phyloP scores from a whole-genome alignment of 768 basidiomycete species.

The Suillus paluster region DNA sequence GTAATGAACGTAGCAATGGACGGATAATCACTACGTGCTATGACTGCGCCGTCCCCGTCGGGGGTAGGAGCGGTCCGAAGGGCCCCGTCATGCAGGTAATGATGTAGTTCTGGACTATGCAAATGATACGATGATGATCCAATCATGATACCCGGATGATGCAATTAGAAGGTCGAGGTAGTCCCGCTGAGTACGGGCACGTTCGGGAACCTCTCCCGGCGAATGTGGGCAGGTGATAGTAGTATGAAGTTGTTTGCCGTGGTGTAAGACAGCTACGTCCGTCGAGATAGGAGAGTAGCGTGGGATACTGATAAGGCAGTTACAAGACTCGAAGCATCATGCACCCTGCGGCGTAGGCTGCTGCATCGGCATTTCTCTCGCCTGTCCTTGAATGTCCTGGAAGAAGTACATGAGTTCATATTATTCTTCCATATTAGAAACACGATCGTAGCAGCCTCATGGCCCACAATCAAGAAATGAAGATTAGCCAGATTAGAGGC shows the following conservation, averaged over 20 bases:
- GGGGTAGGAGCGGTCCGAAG: not conserved
- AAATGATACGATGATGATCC: conserved; percentile 2
- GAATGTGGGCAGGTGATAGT: not conserved
- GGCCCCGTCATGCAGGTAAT: not conserved
- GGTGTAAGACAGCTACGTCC: not conserved
- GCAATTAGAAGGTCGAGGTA: not conserved
- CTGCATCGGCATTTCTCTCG: conserved; percentile 64
- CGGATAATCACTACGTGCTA: conserved; percentile 3
- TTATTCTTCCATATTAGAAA: conserved; percentile 1
- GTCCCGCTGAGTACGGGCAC: not conserved
- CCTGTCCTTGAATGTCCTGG: conserved; percentile 69
- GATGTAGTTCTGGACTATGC: conserved; percentile 3
- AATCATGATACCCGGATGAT: conserved; percentile 3
- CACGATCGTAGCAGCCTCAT: not conserved
- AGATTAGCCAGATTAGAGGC: conserved; percentile 27
- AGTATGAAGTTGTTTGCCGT: not conserved
- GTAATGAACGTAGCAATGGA: conserved; percentile 1
- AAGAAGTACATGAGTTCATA: conserved; percentile 7
- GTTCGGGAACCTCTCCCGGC: not conserved
- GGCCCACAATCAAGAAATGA: not conserved
- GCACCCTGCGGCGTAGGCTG: conserved; percentile 78
- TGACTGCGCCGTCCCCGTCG: not conserved
- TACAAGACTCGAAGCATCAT: conserved; percentile 27
- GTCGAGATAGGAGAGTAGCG: conserved; percentile 1
- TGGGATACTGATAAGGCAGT: not conserved